phyloP scores from a whole-genome alignment of 2,329 filamentous ascomycete species.

The Ascochyta pisi region DNA sequence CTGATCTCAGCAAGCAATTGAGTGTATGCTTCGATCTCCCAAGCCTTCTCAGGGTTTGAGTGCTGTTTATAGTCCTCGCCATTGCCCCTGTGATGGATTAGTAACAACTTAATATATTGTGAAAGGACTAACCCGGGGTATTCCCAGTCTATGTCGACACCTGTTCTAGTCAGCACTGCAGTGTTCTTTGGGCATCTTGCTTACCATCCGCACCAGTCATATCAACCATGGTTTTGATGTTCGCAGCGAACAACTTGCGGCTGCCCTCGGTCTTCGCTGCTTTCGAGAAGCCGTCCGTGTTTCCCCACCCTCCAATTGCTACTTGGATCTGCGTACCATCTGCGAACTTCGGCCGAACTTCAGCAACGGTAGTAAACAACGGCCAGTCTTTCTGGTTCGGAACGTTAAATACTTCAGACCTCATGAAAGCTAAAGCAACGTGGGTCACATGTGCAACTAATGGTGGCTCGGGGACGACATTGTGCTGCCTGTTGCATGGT shows the following conservation, averaged over 20 bases:
- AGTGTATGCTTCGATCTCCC: conserved; percentile 69
- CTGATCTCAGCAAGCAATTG: conserved; percentile 67
- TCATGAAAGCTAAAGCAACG: conserved; percentile 43
- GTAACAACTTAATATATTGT: not conserved
- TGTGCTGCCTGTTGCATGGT: conserved; percentile 33
- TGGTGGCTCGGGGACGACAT: conserved; percentile 29
- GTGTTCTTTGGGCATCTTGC: conserved; percentile 5
- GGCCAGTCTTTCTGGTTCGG: conserved; percentile 29
- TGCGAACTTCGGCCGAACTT: conserved; percentile 54
- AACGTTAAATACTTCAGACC: conserved; percentile 37
- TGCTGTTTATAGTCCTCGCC: conserved; percentile 70
- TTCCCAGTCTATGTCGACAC: conserved; percentile 71
- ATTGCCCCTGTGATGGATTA: conserved; percentile 57
- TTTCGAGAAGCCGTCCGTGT: conserved; percentile 67
- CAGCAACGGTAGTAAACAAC: conserved; percentile 35
- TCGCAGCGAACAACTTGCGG: conserved; percentile 66
- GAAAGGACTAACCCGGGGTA: conserved; percentile 51
- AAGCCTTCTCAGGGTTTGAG: conserved; percentile 64
- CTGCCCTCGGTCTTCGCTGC: conserved; percentile 61
- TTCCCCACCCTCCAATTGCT: conserved; percentile 78
- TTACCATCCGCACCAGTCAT: conserved; percentile 68
- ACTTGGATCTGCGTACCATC: conserved; percentile 50
- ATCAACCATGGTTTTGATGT: conserved; percentile 68
- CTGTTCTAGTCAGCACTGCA: not conserved
- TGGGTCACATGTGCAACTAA: conserved; percentile 34